These are phyloP conservation scores for Auriculariales sp. DNA, from an alignment of 768 basidiomycete species.

Conservation along the genomic window DNA sequence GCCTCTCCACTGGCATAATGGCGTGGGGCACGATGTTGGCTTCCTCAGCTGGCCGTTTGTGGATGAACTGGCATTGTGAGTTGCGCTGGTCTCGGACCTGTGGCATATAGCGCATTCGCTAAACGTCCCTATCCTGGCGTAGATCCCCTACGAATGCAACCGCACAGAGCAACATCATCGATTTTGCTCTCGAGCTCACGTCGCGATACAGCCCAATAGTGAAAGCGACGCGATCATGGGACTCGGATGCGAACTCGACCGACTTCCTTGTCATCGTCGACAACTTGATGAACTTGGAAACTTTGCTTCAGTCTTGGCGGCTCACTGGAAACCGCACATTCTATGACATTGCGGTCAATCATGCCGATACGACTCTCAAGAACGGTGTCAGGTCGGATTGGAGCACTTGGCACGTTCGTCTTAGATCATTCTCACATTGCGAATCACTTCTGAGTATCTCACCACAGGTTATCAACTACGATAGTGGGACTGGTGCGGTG, in stretches of 20 bases:
- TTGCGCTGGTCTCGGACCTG: not conserved
- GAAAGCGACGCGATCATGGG: conserved; percentile 10
- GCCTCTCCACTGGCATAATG: conserved; percentile 4
- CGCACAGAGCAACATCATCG: conserved; percentile 4
- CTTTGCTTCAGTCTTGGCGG: conserved; percentile 2
- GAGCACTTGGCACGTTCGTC: not conserved
- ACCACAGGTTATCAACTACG: not conserved
- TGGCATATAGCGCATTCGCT: not conserved
- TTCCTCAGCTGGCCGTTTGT: conserved; percentile 9
- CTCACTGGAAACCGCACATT: conserved; percentile 7
- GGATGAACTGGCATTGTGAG: conserved; percentile 7
- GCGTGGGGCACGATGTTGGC: conserved; percentile 8
- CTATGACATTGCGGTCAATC: conserved; percentile 11
- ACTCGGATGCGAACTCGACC: not conserved
- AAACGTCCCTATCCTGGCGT: no score
- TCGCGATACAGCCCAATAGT: conserved; percentile 7
- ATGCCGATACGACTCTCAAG: conserved; percentile 12
- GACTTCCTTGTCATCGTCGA: conserved; percentile 9
- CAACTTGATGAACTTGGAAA: conserved; percentile 11
- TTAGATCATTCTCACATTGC: no score
- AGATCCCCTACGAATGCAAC: conserved; percentile 8
- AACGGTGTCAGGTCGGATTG: conserved; percentile 11
- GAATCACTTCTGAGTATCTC: no score
- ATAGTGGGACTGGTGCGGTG: not conserved
- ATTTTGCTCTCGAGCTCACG: conserved; percentile 8